Evolutionary conservation across 108 stramenopile genomes (phyloP).

Genomic region (Phaeodactylum tricornutum): DNA sequence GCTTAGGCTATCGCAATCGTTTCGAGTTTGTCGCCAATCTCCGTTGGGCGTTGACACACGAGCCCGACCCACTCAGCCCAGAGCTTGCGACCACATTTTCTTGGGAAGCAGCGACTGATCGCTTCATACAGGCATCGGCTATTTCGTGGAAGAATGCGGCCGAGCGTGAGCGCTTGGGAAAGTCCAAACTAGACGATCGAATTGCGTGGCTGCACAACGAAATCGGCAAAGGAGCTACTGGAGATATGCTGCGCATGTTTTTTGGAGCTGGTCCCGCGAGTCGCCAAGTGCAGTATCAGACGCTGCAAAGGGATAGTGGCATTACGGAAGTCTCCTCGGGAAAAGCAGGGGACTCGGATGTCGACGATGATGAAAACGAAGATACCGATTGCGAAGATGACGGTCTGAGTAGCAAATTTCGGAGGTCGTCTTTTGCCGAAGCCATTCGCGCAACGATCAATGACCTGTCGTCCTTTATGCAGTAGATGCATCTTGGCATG

Average conservation of each 20-base stretch:
- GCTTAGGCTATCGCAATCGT: slow-evolving; percentile 58
- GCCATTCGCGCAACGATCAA: slow-evolving; percentile 1
- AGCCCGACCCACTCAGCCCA: slow-evolving; percentile 56
- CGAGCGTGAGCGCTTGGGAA: slow-evolving; percentile 35
- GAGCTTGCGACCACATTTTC: slow-evolving; percentile 50
- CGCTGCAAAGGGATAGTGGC: too few relatives aligned
- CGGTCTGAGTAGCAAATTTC: slow-evolving; percentile 4
- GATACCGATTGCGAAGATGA: too few relatives aligned
- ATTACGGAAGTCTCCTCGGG: too few relatives aligned
- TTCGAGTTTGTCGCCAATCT: slow-evolving; percentile 68
- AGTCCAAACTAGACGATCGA: slow-evolving; percentile 53
- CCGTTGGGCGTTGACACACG: slow-evolving; percentile 68
- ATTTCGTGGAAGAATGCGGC: slow-evolving; percentile 56
- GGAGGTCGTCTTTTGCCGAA: slow-evolving; percentile 4
- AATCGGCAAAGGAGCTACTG: slow-evolving; percentile 49
- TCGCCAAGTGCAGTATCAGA: slow-evolving; percentile 52
- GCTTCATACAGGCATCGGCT: slow-evolving; percentile 50
- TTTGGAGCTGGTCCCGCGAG: slow-evolving; percentile 62
- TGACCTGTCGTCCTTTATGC: slow-evolving; percentile 1
- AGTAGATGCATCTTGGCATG: too few relatives aligned
- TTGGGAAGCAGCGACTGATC: slow-evolving; percentile 79
- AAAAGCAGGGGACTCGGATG: slow-evolving; percentile 5
- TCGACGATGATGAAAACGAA: slow-evolving; percentile 2
- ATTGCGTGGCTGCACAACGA: slow-evolving; percentile 71
- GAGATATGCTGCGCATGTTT: slow-evolving; percentile 54